Percentiles rank a stretch among this genome's conserved stretches.
Evolutionary conservation across 164 flowering plant species (phyloP).

Genomic region (Berberis thunbergii): DNA sequence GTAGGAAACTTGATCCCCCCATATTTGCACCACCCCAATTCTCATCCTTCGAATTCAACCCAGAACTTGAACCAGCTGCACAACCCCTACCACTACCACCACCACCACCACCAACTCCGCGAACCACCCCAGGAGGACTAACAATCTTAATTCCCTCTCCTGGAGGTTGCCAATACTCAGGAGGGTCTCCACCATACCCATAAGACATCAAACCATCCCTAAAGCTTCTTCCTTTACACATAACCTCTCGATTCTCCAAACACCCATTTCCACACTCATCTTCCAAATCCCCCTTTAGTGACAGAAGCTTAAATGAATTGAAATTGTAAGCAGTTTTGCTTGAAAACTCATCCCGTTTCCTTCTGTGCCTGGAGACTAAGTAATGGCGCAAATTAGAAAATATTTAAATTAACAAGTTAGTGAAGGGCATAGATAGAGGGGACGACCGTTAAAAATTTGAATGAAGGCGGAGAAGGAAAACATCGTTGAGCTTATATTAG

Average conservation of each 20-base stretch:
- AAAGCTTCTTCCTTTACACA: not conserved
- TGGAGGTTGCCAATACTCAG: conserved; percentile 81
- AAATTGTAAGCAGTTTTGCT: conserved; percentile 29
- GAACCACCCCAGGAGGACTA: conserved; percentile 10
- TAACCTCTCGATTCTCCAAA: not conserved
- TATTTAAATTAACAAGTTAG: too few species aligned
- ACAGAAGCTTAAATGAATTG: conserved; percentile 45
- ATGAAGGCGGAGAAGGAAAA: too few species aligned
- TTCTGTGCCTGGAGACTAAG: conserved; percentile 4
- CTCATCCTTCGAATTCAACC: conserved; percentile 46
- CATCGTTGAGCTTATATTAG: too few species aligned
- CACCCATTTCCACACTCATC: conserved; percentile 19
- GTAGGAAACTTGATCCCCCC: conserved; percentile 75
- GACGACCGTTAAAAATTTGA: too few species aligned
- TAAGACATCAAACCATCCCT: conserved; percentile 17
- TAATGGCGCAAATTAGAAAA: too few species aligned
- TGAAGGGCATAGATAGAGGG: too few species aligned
- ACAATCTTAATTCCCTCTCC: conserved; percentile 44
- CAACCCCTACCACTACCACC: conserved; percentile 9
- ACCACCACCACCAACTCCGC: conserved; percentile 20
- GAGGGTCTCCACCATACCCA: conserved; percentile 49
- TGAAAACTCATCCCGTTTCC: conserved; percentile 28
- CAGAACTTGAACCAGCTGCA: conserved; percentile 21
- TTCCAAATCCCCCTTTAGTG: conserved; percentile 37
- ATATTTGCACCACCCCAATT: conserved; percentile 80